A percentile compares a stretch with the other conserved stretches of the same genome.
These are phyloP conservation scores for Brettanomyces sp. DNA, from an alignment of 805 yeast genomes.

Conservation along the genomic window DNA sequence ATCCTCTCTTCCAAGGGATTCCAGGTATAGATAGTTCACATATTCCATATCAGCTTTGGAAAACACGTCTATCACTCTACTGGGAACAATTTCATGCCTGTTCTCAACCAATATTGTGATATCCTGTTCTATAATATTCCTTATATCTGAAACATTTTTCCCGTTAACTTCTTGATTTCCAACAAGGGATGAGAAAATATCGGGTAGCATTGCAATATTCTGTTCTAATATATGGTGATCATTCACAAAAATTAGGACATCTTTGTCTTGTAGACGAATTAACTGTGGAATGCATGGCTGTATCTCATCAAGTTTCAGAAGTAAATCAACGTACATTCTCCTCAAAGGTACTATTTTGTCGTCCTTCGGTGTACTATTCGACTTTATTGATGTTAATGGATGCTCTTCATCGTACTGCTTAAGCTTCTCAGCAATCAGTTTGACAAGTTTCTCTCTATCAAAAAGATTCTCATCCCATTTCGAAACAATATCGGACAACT, in stretches of 20 bases:
- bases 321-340: slow-evolving; percentile 39
- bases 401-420: slow-evolving; percentile 16
- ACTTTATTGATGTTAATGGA: not conserved
- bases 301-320: slow-evolving; percentile 49
- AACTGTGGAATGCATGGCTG: slow-evolving; percentile 57
- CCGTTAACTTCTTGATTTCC: slow-evolving; percentile 26
- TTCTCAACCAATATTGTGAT: slow-evolving; percentile 50
- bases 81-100: slow-evolving; percentile 57
- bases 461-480: slow-evolving; percentile 54
- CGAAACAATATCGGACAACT: slow-evolving; percentile 34
- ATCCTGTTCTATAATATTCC: slow-evolving; percentile 28
- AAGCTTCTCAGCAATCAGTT: slow-evolving; percentile 38
- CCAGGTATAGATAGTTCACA: slow-evolving; percentile 58
- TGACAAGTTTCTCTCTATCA: slow-evolving; percentile 34
- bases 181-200: slow-evolving; percentile 31
- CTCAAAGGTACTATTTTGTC: slow-evolving; percentile 23
- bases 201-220: slow-evolving; percentile 41
- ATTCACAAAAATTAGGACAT: slow-evolving; percentile 49
- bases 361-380: not conserved
- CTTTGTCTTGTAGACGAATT: slow-evolving; percentile 42
- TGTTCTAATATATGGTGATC: slow-evolving; percentile 52
- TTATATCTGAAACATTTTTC: slow-evolving; percentile 33
- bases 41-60: slow-evolving; percentile 32
- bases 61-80: slow-evolving; percentile 39
- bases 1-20: slow-evolving; percentile 47